phyloP scores from a whole-genome alignment of 2,329 filamentous ascomycete genomes.

The Curvularia spicifera region DNA sequence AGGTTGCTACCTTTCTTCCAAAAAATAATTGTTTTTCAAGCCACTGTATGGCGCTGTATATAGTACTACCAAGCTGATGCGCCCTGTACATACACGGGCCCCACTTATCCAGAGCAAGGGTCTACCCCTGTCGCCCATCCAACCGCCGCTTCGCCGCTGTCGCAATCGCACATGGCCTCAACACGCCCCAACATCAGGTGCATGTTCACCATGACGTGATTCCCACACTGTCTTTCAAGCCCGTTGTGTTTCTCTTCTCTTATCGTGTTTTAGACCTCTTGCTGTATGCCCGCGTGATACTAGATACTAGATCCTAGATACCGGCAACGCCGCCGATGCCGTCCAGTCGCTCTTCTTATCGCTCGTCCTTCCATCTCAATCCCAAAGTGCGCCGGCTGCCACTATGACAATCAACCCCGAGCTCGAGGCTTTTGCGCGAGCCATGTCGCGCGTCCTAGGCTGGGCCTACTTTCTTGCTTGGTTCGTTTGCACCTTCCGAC shows the following conservation, averaged over 20 bases:
- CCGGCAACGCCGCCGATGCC: constrained; percentile 2
- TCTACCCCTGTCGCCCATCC: constrained; percentile 13
- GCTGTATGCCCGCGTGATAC: background rate
- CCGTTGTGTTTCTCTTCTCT: background rate
- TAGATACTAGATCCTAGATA: background rate
- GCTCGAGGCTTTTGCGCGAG: constrained; percentile 40
- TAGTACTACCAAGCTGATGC: background rate
- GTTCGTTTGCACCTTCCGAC: constrained; percentile 21
- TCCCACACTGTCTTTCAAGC: background rate
- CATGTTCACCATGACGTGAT: constrained; percentile 3
- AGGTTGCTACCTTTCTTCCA: background rate
- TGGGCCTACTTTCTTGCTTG: constrained; percentile 49
- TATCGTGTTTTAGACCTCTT: background rate
- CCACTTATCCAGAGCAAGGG: background rate
- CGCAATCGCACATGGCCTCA: constrained; percentile 19
- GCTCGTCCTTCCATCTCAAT: constrained; percentile 7
- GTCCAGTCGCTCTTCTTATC: constrained; percentile 3
- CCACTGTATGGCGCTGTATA: background rate
- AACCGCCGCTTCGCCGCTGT: constrained; percentile 3
- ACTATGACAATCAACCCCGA: constrained; percentile 16
- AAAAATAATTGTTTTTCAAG: background rate
- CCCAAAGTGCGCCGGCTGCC: background rate
- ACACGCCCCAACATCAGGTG: constrained; percentile 27
- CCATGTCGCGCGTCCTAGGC: constrained; percentile 44
- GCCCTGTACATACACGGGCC: background rate